Conservation (phyloP, 2,329 filamentous ascomycete species). For the Calonectria hongkongensis region DNA sequence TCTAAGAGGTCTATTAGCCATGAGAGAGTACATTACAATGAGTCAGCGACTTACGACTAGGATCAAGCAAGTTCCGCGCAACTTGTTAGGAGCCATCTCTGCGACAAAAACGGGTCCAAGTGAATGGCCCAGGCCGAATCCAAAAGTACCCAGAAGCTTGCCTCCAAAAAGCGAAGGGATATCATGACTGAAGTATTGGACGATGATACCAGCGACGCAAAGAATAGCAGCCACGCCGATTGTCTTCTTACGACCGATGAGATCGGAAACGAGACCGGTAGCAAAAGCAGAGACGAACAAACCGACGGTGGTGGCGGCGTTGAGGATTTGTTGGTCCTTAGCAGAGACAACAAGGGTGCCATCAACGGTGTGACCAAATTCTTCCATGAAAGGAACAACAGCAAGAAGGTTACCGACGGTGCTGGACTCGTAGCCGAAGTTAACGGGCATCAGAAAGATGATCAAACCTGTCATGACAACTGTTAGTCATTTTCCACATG, state of each 20-base stretch:
- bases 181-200: slow-evolving; percentile 51
- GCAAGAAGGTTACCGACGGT: slow-evolving; percentile 57
- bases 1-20: slow-evolving; percentile 36
- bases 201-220: slow-evolving; percentile 51
- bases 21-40: neutral
- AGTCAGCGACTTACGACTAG: slow-evolving; percentile 45
- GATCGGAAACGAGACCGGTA: slow-evolving; percentile 52
- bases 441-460: slow-evolving; percentile 55
- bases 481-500: neutral
- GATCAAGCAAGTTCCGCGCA: slow-evolving; percentile 56
- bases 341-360: slow-evolving; percentile 51
- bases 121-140: slow-evolving; percentile 57
- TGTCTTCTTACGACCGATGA: slow-evolving; percentile 53
- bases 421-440: slow-evolving; percentile 56
- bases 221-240: slow-evolving; percentile 49
- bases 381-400: slow-evolving; percentile 52
- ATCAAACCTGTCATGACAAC: slow-evolving; percentile 45
- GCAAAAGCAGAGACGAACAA: slow-evolving; percentile 55
- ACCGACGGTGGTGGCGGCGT: slow-evolving; percentile 55
- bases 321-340: slow-evolving; percentile 56
- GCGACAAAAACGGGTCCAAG: slow-evolving; percentile 58
- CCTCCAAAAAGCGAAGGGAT: slow-evolving; percentile 56
- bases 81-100: slow-evolving; percentile 56
- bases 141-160: slow-evolving; percentile 54
- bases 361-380: slow-evolving; percentile 51